Evolutionary conservation across 139 green algal genomes (phyloP), one percentile per base, ranked within the genome.

Genomic region (Yamagishiella unicocca): DNA sequence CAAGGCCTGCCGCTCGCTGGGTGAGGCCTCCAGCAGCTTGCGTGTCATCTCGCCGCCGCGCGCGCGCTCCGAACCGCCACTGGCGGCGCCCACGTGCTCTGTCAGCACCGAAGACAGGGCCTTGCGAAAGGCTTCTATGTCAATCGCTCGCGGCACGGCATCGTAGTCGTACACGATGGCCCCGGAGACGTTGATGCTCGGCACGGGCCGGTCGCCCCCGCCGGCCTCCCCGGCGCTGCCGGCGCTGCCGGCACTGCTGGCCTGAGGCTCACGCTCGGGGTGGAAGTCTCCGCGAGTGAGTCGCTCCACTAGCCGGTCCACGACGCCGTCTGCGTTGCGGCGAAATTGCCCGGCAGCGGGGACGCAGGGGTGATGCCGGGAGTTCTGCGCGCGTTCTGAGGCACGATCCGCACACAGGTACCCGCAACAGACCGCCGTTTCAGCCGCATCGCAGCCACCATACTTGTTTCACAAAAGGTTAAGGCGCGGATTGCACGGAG

Each of bases 151-250:
- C 0, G 79, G 79, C n/a, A 85, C 79, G 17, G 42, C 42, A 9
- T 85, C 79, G 31, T 76, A 85, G 58, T 85, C 79, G 58, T 85
- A 85, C 79, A 85, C 79, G 61, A 54, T 25, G 21, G 61, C 61
- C 27, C 61, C 4, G n/a, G 72, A 31, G 31, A 9, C 31, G 33
- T 33, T 5, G 17, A 35, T n/a, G 33, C 31, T 7, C 19, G 70
- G 40, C 40, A 35, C 21, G 17, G 70, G 70, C 37, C 38, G 38
- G 21, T 46, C 76, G 77, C 77, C 77, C 25, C 79, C 79, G 61
- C 79, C 79, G 1, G 42, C 77, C 77, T 84, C 79, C 4, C 78
- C 78, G 1, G 78, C 78, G 40, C 61, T 31, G 40, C 79, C 79
- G 22, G 61, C 61, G 42, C 42, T 46, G 17, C 77, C 77, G 17